These are phyloP conservation scores for Lasiodiplodia citricola DNA, from an alignment of 2,329 filamentous ascomycete genomes.

Conservation along the genomic window DNA sequence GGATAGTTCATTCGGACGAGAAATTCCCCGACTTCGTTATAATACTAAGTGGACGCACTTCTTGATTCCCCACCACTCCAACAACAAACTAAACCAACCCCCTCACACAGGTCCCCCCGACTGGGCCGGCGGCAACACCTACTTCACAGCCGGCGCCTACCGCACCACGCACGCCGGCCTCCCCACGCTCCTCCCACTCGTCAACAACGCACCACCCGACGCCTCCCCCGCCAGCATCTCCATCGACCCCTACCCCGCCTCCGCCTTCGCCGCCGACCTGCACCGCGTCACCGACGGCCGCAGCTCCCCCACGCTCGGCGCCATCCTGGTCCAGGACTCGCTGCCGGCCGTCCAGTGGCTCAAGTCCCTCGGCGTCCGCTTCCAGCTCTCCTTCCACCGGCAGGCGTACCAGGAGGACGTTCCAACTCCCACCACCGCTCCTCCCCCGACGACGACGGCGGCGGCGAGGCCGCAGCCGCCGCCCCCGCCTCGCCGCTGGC, in stretches of 20 bases:
- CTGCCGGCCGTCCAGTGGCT: slow-evolving; percentile 62
- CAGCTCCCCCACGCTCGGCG: slow-evolving; percentile 57
- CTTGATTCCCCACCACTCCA: not conserved
- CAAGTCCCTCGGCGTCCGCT: slow-evolving; percentile 56
- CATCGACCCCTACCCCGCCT: slow-evolving; percentile 60
- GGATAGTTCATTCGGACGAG: too few species aligned
- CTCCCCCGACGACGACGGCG: slow-evolving; percentile 39
- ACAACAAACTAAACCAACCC: not conserved
- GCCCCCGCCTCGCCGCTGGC: slow-evolving; percentile 33
- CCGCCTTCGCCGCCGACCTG: slow-evolving; percentile 63
- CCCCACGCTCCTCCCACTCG: slow-evolving; percentile 62
- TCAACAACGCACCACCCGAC: slow-evolving; percentile 57
- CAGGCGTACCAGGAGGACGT: slow-evolving; percentile 60
- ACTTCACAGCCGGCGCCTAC: slow-evolving; percentile 70
- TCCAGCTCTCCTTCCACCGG: slow-evolving; percentile 67
- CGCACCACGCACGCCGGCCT: slow-evolving; percentile 63
- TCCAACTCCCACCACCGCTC: too few species aligned
- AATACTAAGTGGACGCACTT: not conserved
- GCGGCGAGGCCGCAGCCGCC: slow-evolving; percentile 40
- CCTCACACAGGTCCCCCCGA: slow-evolving; percentile 34
- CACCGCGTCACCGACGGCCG: slow-evolving; percentile 61
- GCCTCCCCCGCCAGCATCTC: slow-evolving; percentile 59
- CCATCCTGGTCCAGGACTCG: slow-evolving; percentile 58
- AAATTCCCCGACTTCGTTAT: too few species aligned
- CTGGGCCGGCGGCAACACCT: slow-evolving; percentile 68